Evolutionary conservation across 768 basidiomycete species (phyloP), one percentile per base, ranked within the genome.

Genomic region (Pluteus cervinus): DNA sequence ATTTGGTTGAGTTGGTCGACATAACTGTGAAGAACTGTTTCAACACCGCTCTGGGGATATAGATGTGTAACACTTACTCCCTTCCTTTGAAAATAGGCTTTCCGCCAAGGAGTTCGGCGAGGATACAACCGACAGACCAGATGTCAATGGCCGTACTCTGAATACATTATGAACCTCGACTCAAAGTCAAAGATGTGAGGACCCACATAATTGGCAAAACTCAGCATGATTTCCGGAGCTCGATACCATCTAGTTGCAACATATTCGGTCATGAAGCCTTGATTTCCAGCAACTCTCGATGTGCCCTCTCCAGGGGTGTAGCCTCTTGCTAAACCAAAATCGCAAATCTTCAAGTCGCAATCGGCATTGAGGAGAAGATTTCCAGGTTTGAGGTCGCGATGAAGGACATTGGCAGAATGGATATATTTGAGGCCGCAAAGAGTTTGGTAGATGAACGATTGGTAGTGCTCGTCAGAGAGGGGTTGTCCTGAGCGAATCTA

Each of bases 191-290:
- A 41, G 16, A 35, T n/a, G n/a, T n/a, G n/a, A 26, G 16, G 9
- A 66, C 86, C 58, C 48, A 91, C 91, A 53, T 91, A 91, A 65
- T 91, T 91, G 16, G 88, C 88, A 50, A 91, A 94, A 66, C 89
- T 92, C 51, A 98, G 58, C 96, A 98, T 99, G 62, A 98, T 99
- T 65, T 99, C 96, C 0, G 96, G 94, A 15, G 94, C 94, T 24
- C 94, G 73, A 57, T 99, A 99, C 94, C 94, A 98, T 40, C 94
- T 74, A 6, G 94, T 99, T n/a, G 94, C 94, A 22, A 98, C 86
- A 58, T 94, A 98, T 64, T 98, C 96, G 0, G 96, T 98, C 94
- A 98, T 97, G 65, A 98, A 97, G 0, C 94, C 94, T 53, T 84
- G 85, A 52, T 86, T 86, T 25, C 82, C 81, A 16, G 83, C 79